Conservation (phyloP, 805 yeast genomes). For the Yamadazyma akitaensis region DNA sequence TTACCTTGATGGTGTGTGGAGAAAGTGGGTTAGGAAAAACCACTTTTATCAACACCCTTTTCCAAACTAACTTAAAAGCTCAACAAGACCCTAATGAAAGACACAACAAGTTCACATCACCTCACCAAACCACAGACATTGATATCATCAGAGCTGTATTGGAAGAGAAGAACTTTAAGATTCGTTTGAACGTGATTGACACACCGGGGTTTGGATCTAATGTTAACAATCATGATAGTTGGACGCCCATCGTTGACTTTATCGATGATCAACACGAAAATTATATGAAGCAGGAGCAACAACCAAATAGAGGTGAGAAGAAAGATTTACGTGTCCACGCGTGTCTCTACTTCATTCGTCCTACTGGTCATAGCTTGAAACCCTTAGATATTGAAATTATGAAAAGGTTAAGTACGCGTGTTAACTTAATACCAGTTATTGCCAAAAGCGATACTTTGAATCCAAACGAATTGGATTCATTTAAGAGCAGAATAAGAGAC, state of each 20-base stretch:
- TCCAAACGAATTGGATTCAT: constrained; percentile 61
- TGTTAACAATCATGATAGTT: constrained; percentile 77
- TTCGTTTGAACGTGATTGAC: constrained; percentile 78
- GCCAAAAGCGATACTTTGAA: constrained; percentile 86
- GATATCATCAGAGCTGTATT: constrained; percentile 76
- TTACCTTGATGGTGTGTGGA: constrained; percentile 85
- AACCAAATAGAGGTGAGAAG: constrained; percentile 64
- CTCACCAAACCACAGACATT: constrained; percentile 70
- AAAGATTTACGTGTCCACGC: constrained; percentile 89
- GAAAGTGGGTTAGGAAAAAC: constrained; percentile 86
- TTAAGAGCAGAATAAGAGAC: constrained; percentile 74
- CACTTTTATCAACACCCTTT: constrained; percentile 83
- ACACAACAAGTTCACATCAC: constrained; percentile 51
- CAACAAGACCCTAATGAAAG: constrained; percentile 53
- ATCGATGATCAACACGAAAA: constrained; percentile 89
- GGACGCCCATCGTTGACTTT: constrained; percentile 85
- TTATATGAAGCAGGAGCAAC: constrained; percentile 90
- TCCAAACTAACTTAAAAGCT: constrained; percentile 68
- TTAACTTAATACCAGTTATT: constrained; percentile 84
- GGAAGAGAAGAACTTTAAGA: constrained; percentile 78
- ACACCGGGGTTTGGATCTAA: constrained; percentile 95
- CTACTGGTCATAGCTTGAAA: constrained; percentile 83
- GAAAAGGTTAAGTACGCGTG: constrained; percentile 77
- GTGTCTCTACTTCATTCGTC: constrained; percentile 84
- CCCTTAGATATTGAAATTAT: constrained; percentile 86